Evolutionary conservation across 768 basidiomycete genomes (phyloP).

Genomic region (Royoungia palumana): DNA sequence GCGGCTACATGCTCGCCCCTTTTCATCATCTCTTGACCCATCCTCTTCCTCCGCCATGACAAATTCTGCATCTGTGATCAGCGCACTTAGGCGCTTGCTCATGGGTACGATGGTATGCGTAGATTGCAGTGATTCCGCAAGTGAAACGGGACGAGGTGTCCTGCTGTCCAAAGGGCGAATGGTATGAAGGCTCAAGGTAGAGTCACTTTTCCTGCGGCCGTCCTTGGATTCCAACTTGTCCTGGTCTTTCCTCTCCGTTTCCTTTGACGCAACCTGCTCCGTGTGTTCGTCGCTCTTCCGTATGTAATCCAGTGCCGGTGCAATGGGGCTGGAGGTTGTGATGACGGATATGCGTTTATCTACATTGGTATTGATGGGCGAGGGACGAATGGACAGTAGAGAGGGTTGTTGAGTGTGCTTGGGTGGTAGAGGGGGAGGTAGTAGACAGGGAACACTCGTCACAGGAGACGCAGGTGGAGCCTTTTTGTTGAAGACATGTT

Average conservation of each 20-base stretch:
- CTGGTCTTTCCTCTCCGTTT: conserved; percentile 28
- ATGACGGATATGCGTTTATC: conserved; percentile 51
- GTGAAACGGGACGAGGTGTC: conserved; percentile 70
- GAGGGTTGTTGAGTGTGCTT: conserved; percentile 27
- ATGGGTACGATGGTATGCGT: conserved; percentile 67
- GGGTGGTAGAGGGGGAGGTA: conserved; percentile 39
- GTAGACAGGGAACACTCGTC: conserved; percentile 27
- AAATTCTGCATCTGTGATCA: conserved; percentile 66
- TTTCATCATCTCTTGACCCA: conserved; percentile 20
- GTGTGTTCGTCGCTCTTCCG: conserved; percentile 36
- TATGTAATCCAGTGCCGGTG: conserved; percentile 56
- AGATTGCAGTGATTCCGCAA: conserved; percentile 74
- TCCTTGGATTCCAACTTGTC: conserved; percentile 54
- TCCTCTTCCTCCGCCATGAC: conserved; percentile 62
- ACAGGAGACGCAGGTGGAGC: conserved; percentile 32
- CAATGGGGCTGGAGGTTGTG: conserved; percentile 51
- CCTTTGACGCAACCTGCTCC: conserved; percentile 20
- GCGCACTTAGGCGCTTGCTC: conserved; percentile 63
- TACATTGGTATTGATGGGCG: conserved; percentile 20
- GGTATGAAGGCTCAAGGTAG: conserved; percentile 75
- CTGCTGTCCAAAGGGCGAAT: conserved; percentile 54
- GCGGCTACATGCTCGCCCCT: conserved; percentile 16
- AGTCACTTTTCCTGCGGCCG: conserved; percentile 77
- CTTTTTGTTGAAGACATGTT: conserved; percentile 45
- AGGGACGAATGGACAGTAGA: conserved; percentile 23